Base-by-base conservation (phyloP, 2,329 filamentous ascomycete species). In the Hypocrella siamensis region DNA sequence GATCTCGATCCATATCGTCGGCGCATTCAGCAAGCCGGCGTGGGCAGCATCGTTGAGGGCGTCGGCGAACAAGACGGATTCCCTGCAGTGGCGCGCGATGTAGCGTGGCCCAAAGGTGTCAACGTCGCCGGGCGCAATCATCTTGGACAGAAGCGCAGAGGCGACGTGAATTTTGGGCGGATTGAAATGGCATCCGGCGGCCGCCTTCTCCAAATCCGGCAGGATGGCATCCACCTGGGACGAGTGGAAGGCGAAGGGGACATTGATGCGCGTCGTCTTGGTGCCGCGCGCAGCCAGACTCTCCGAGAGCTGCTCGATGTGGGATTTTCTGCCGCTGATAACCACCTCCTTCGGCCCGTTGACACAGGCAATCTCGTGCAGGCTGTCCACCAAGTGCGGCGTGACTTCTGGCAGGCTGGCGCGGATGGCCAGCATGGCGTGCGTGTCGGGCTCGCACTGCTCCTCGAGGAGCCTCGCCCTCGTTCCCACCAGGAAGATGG, bases 101-200 rank as follows among this genome's bases (percentile, higher is more conserved):
- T 32, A 32, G 6, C 25, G 22, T 8, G 26, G 16, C 7, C 27
- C 21, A 10, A 32, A 15, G 8, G 4, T 8, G 9, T 15, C 19
- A 1, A 15, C 17, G 1, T 19, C 26, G 8, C 16, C 24, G 4
- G 12, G n/a, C 3, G 24, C 2, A 3, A 30, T 12, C 16, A 30
- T 17, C n/a, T 19, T n/a, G 3, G 17, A 9, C 3, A 67, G 61
- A 2, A 79, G 28, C 66, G 82, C 72, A 16, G 79, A 86, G 26
- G 86, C 63, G 22, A 85, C 56, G 47, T 73, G 69, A 2, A 76
- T 51, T 28, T 4, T 4, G 5, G 27, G 27, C 17, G 27, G n/a
- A n/a, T n/a, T 12, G 15, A 11, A 14, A 26, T 14, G n/a, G 11
- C 25, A 14, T 14, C 25, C n/a, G n/a, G 25, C 25, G 1, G 59